phyloP scores from a whole-genome alignment of 2,329 filamentous ascomycete species.

The Whalleya microplaca region DNA sequence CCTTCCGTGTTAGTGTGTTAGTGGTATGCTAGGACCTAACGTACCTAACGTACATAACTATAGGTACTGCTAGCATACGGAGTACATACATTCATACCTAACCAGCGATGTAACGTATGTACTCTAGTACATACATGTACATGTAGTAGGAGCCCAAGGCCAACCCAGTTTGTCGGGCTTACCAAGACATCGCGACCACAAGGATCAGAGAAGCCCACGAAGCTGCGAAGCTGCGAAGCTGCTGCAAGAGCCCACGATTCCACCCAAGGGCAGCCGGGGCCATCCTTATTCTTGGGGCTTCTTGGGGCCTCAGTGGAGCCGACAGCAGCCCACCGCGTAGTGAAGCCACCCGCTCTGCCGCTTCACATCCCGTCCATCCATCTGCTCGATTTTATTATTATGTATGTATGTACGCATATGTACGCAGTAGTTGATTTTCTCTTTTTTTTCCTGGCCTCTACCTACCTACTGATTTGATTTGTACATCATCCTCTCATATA shows the following conservation, averaged over 20 bases:
- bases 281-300: background rate
- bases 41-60: too few species aligned
- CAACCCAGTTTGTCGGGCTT: background rate
- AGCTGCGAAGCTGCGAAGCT: too few species aligned
- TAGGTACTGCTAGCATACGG: too few species aligned
- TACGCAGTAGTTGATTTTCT: conserved; percentile 5
- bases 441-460: conserved; percentile 6
- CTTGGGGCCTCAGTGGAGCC: background rate
- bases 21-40: too few species aligned
- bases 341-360: background rate
- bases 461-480: background rate
- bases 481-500: background rate
- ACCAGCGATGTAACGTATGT: too few species aligned
- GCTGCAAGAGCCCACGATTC: background rate
- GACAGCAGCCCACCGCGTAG: background rate
- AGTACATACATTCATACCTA: too few species aligned
- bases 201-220: background rate
- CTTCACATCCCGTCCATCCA: conserved; percentile 4
- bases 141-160: background rate
- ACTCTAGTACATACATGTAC: too few species aligned
- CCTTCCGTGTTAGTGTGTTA: too few species aligned
- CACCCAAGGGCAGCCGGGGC: too few species aligned
- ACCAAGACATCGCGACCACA: background rate
- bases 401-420: conserved; percentile 5
- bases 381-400: conserved; percentile 1